Conservation (phyloP, 2,329 filamentous ascomycete species). For the Clathrospora elynae region DNA sequence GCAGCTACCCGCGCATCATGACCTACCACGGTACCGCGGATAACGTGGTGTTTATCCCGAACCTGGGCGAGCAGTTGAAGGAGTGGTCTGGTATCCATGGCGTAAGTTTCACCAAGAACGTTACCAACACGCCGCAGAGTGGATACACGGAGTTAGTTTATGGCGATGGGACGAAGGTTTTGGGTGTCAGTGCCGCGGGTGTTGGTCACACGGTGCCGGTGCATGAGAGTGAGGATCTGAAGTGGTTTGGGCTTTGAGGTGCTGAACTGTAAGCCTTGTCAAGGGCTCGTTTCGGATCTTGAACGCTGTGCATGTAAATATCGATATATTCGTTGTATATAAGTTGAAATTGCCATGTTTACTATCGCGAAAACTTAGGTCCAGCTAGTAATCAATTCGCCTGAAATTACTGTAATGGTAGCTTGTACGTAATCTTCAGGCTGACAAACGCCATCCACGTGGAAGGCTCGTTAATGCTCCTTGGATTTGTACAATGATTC, state of each 20-base stretch:
- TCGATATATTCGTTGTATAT: too few species aligned
- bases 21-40: conserved; percentile 48
- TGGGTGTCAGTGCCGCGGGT: conserved; percentile 28
- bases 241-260: conserved; percentile 17
- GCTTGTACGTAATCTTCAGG: too few species aligned
- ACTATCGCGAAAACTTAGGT: too few species aligned
- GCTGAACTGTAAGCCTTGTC: too few species aligned
- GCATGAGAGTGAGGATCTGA: conserved; percentile 16
- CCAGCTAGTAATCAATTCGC: too few species aligned
- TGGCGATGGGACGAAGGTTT: conserved; percentile 34
- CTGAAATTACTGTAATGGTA: too few species aligned
- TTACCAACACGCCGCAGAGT: conserved; percentile 28
- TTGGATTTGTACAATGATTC: too few species aligned
- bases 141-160: conserved; percentile 37
- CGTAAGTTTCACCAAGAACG: conserved; percentile 20
- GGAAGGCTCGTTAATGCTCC: too few species aligned
- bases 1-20: conserved; percentile 44
- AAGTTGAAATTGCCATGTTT: too few species aligned
- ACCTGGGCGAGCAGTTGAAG: conserved; percentile 36
- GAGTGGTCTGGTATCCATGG: conserved; percentile 36
- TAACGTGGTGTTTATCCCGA: conserved; percentile 33
- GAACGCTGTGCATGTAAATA: too few species aligned
- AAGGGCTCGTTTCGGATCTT: too few species aligned
- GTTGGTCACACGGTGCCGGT: conserved; percentile 36
- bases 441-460: too few species aligned